These are phyloP conservation scores for Cercospora brassicicola DNA, from an alignment of 2,329 filamentous ascomycete species.

Conservation along the genomic window DNA sequence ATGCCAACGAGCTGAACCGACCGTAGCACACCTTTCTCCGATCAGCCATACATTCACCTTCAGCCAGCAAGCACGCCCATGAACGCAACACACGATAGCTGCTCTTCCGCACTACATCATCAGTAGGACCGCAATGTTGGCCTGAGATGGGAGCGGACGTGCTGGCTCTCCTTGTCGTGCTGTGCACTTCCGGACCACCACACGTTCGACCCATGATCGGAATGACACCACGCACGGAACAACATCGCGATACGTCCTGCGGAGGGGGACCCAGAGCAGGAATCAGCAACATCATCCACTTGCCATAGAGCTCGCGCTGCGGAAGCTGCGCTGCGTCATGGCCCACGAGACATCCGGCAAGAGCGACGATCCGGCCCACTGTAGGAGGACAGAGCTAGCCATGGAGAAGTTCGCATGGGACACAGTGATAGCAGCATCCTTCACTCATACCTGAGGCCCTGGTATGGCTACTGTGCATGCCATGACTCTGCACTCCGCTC, in stretches of 20 bases:
- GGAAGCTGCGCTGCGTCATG: neutral
- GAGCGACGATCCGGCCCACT: neutral
- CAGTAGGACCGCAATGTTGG: neutral
- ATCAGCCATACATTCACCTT: neutral
- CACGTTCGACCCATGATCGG: neutral
- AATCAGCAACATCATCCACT: neutral
- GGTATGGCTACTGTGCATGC: neutral
- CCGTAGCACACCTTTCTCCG: neutral
- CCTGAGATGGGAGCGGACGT: neutral
- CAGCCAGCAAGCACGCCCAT: neutral
- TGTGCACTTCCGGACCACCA: neutral
- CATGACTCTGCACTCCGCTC: neutral
- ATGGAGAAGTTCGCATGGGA: neutral
- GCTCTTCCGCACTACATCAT: neutral
- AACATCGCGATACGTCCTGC: neutral
- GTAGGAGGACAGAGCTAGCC: neutral
- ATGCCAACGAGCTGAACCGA: neutral
- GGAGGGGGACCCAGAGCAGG: neutral
- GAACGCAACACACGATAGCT: neutral
- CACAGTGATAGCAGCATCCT: neutral
- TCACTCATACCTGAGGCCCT: too few species aligned
- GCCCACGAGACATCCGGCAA: neutral
- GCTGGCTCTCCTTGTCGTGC: neutral
- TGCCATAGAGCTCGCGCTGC: neutral
- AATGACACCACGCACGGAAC: neutral